phyloP scores from a whole-genome alignment of 2,329 filamentous ascomycete genomes.

The Sarocladium oryzae region DNA sequence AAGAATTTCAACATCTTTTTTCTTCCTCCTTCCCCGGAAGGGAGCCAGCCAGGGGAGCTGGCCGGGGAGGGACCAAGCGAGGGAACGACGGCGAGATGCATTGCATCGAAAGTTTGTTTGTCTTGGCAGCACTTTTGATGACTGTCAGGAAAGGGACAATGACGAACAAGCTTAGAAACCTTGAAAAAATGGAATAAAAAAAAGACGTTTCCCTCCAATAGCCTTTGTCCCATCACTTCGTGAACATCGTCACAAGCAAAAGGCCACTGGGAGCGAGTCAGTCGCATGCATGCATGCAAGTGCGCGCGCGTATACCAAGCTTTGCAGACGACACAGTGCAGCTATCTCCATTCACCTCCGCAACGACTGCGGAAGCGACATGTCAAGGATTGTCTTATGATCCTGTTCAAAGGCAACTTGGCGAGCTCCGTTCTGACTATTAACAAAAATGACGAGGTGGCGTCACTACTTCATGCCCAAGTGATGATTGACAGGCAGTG shows the following conservation, averaged over 20 bases:
- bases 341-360: no score
- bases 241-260: background rate
- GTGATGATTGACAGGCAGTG: no score
- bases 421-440: no score
- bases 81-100: conserved; percentile 1
- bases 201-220: background rate
- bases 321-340: no score
- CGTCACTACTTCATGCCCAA: no score
- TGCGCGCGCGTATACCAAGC: no score
- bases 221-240: background rate
- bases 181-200: background rate
- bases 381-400: no score
- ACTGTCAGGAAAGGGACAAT: background rate
- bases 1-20: conserved; percentile 42
- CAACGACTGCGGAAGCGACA: no score
- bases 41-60: conserved; percentile 13
- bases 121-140: background rate
- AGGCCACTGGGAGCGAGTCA: background rate
- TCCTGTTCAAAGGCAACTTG: no score
- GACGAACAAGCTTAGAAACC: conserved; percentile 1
- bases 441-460: no score
- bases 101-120: background rate
- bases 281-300: background rate
- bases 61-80: conserved; percentile 8
- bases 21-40: conserved; percentile 11